Base-by-base conservation (phyloP, 208 protist species). In the Angomonas deanei region DNA sequence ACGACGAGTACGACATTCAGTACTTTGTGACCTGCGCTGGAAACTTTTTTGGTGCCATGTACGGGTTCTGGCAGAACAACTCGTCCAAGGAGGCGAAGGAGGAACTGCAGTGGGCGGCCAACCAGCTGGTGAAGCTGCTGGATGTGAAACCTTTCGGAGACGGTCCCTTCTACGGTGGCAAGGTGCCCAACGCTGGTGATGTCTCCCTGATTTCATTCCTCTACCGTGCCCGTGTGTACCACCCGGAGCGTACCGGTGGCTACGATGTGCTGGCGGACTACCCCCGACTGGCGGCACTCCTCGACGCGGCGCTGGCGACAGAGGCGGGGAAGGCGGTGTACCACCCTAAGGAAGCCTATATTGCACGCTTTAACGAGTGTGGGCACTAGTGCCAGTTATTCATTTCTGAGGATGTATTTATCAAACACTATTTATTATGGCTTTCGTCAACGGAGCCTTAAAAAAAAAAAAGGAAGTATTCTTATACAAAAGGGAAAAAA, bases 101-200 rank as follows among this genome's bases (percentile, higher is more conserved):
- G 26, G 72, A 87, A 55, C 11, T 53, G 47, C 46, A 88, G 15
- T 75, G 80, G 66, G 75, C 81, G 61, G 68, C 70, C 49, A 61
- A 88, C 42, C 57, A 68, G 46, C 68, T 75, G 42, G 64, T 75
- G 4, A 68, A 59, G 19, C 47, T 53, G 47, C 47, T 53, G 47
- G 80, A 78, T 72, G 78, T 70, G 27, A 8, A 42, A 8, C 36
- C 36, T 15, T 42, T 42, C 36, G 36, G 36, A n/a, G 46, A 64
- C n/a, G 36, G 36, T 42, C 82, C 86, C 13, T 93, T 93, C 64
- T 68, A 84, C 55, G 82, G 82, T 23, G 86, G 82, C 26, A 61
- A 47, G 32, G 21, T 3, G 32, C 78, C 85, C 72, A 86, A 89
- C 48, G 58, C 71, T 13, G 82, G 71, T 11, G 86, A 93, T 58